A percentile compares a stretch with the other conserved stretches of the same genome.
Conservation (phyloP, 768 basidiomycete species). For the Tremella fuciformis region DNA sequence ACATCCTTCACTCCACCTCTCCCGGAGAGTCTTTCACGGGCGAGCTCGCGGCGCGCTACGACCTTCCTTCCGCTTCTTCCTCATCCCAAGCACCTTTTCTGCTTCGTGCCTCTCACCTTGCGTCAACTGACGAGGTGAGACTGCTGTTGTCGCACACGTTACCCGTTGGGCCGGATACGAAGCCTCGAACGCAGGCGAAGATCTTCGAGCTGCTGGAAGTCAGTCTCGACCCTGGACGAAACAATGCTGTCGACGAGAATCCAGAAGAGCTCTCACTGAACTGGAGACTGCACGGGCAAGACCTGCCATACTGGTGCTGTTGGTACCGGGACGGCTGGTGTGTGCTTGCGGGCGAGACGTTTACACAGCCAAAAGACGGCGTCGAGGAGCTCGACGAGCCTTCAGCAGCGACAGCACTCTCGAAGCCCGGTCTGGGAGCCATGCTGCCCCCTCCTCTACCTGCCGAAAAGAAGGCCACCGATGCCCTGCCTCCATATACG, state of each 20-base stretch:
- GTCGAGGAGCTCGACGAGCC: constrained; percentile 2
- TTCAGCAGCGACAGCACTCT: constrained; percentile 12
- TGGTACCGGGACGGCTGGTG: constrained; percentile 34
- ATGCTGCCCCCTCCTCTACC: background rate
- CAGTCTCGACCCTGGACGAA: constrained; percentile 15
- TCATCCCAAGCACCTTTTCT: constrained; percentile 25
- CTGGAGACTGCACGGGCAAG: constrained; percentile 41
- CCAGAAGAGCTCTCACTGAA: constrained; percentile 12
- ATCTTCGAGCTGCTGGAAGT: constrained; percentile 38
- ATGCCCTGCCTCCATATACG: constrained; percentile 58
- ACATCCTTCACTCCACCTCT: constrained; percentile 29
- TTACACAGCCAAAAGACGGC: background rate
- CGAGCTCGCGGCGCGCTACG: constrained; percentile 27
- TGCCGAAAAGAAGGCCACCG: constrained; percentile 59
- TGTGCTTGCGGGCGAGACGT: constrained; percentile 30
- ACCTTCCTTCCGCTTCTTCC: constrained; percentile 11
- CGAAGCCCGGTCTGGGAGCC: constrained; percentile 35
- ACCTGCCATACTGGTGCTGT: constrained; percentile 32
- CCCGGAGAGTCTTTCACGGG: constrained; percentile 13
- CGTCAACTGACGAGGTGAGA: constrained; percentile 9
- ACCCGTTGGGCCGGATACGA: background rate
- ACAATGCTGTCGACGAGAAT: constrained; percentile 15
- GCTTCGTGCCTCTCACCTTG: constrained; percentile 20
- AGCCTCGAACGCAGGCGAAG: constrained; percentile 9
- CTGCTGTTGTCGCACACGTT: constrained; percentile 30